Evolutionary conservation across 192 early-diverging fungal genomes (phyloP), one percentile per base, ranked within the genome.

Genomic region (Pilobolus umbonatus): DNA sequence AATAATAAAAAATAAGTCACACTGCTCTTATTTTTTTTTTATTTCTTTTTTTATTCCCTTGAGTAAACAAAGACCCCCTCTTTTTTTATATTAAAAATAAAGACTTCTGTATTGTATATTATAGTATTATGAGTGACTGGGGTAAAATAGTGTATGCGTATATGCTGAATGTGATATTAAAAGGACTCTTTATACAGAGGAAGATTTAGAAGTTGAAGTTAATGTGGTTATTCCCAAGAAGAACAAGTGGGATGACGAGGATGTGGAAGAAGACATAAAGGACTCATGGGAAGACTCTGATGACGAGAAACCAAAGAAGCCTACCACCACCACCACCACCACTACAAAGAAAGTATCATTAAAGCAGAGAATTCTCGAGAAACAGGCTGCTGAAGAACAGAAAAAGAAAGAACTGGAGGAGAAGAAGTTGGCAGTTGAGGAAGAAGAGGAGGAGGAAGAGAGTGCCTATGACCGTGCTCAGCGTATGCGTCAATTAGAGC

Each of bases 171-270:
- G n/a, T n/a, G n/a, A n/a, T n/a, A n/a, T n/a, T n/a, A n/a, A n/a
- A n/a, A n/a, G n/a, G 38, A 1, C 19, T 40, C 24, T 17, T 30
- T 35, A 30, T n/a, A 31, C 38, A 58, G 64, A 65, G 40, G 64
- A 65, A 53, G 64, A 65, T 49, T 19, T 58, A 9, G 64, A 65
- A 25, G 28, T 65, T 14, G 47, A 65, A 44, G 56, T 65, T 31
- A 48, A 65, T 35, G 56, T 65, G 32, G 46, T 40, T n/a, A 52
- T 65, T 49, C 55, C 64, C 38, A 44, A 45, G 22, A 72, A 74
- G 60, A 74, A 80, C 65, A 75, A 83, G 72, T 85, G 75, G 63
- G 85, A 85, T 46, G 85, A 89, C 56, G 84, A 86, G 34, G 83
- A 83, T 61, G 74, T 70, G 40, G 79, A 77, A 32, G 74, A 78